A percentile compares a stretch with the other conserved stretches of the same genome.
Conservation (phyloP, 129 eudicot species). For the Dittrichia graveolens region DNA sequence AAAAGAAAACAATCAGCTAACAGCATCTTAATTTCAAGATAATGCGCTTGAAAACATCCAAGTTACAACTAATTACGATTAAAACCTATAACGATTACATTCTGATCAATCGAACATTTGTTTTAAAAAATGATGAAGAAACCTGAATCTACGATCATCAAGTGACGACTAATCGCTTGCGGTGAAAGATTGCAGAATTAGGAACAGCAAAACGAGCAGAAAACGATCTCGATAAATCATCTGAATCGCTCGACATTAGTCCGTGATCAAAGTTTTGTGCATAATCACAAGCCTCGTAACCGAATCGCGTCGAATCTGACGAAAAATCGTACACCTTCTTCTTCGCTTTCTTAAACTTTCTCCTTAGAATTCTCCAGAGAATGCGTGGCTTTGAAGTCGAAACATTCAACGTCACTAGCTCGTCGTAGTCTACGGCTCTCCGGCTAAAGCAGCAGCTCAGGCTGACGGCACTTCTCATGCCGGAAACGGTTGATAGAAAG, state of each 20-base stretch:
- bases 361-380: conserved; percentile 49
- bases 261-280: conserved; percentile 77
- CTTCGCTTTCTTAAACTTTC: conserved; percentile 56
- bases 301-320: conserved; percentile 44
- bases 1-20: neutral
- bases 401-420: conserved; percentile 27
- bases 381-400: conserved; percentile 38
- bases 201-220: conserved; percentile 87
- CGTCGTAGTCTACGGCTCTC: conserved; percentile 40
- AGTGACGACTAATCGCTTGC: conserved; percentile 28
- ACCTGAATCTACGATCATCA: neutral
- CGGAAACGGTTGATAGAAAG: neutral
- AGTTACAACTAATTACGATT: conserved; percentile 9
- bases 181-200: conserved; percentile 23
- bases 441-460: conserved; percentile 40
- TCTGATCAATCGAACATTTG: neutral
- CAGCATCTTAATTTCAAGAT: neutral
- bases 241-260: conserved; percentile 44
- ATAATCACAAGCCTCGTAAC: conserved; percentile 68
- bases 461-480: conserved; percentile 45
- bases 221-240: conserved; percentile 58
- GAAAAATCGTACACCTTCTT: conserved; percentile 39
- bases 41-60: conserved; percentile 20
- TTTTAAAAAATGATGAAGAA: neutral
- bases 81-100: conserved; percentile 32